phyloP scores from a whole-genome alignment of 2,329 filamentous ascomycete species.

The Sarocladiaceae sp. region DNA sequence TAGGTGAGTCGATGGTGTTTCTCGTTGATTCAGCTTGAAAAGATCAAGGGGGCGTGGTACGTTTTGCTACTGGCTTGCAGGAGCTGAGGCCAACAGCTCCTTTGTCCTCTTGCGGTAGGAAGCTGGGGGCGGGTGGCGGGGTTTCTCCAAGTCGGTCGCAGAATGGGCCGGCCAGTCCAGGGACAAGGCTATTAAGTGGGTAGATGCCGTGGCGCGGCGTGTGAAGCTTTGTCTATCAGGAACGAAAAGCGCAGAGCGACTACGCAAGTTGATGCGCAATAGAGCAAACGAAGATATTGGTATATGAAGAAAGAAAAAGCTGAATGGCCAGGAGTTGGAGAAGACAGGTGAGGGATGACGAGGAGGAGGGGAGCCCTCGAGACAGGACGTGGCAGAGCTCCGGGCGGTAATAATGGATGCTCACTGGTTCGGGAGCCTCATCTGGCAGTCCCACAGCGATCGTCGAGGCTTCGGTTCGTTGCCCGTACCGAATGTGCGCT shows the following conservation, averaged over 20 bases:
- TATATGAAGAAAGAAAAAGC: neutral
- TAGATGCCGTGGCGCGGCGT: too few species aligned
- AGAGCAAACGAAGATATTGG: neutral
- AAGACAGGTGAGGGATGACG: slow-evolving; percentile 1
- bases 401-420: slow-evolving; percentile 3
- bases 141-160: slow-evolving; percentile 14
- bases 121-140: slow-evolving; percentile 8
- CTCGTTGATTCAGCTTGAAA: neutral
- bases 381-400: neutral
- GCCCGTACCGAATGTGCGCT: neutral
- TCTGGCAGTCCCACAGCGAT: neutral
- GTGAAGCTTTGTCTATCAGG: too few species aligned
- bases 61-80: neutral
- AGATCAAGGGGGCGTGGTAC: neutral
- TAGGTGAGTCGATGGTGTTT: neutral
- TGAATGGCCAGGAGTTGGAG: neutral
- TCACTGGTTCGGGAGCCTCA: slow-evolving; percentile 4
- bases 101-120: slow-evolving; percentile 1
- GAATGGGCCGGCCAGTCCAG: slow-evolving; percentile 16
- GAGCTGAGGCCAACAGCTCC: neutral
- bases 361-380: slow-evolving; percentile 8
- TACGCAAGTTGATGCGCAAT: neutral
- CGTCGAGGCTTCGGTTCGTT: neutral
- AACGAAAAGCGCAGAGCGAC: neutral
- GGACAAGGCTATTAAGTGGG: slow-evolving; percentile 9